phyloP scores from a whole-genome alignment of 495 filamentous ascomycete genomes.

The Penicillium paxilli region DNA sequence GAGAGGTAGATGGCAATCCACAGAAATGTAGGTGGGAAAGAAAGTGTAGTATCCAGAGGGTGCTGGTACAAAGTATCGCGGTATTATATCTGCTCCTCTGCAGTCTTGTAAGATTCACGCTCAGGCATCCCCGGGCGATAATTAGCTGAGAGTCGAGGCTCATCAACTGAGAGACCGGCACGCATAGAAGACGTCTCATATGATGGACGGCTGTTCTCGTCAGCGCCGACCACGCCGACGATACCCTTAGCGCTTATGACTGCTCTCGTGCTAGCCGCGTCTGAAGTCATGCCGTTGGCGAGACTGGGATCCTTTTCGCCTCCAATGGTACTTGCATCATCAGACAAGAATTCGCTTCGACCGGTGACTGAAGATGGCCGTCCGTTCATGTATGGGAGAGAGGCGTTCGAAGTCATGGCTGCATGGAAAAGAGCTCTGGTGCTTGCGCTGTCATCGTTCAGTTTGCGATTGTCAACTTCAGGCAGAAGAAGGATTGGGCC shows the following conservation, averaged over 20 bases:
- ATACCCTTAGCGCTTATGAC: conserved; percentile 34
- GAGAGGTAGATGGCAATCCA: neutral
- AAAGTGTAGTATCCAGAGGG: neutral
- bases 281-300: conserved; percentile 17
- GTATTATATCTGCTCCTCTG: conserved; percentile 13
- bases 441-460: conserved; percentile 36
- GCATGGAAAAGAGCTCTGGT: conserved; percentile 39
- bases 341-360: conserved; percentile 35
- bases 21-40: neutral
- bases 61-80: neutral
- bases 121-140: conserved; percentile 33
- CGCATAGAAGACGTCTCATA: conserved; percentile 30
- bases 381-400: conserved; percentile 16
- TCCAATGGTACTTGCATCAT: conserved; percentile 34
- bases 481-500: conserved; percentile 35
- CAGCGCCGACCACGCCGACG: conserved; percentile 13
- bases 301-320: conserved; percentile 31
- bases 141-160: conserved; percentile 7
- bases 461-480: conserved; percentile 27
- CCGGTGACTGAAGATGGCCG: conserved; percentile 29
- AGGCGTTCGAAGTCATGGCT: conserved; percentile 22
- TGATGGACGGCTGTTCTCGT: conserved; percentile 25
- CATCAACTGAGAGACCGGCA: neutral
- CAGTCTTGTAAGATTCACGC: conserved; percentile 29
- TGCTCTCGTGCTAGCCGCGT: conserved; percentile 41